A percentile compares a stretch with the other conserved stretches of the same genome.
phyloP scores from a whole-genome alignment of 371 early-diverging fungal genomes.

The Mortierella sp. region DNA sequence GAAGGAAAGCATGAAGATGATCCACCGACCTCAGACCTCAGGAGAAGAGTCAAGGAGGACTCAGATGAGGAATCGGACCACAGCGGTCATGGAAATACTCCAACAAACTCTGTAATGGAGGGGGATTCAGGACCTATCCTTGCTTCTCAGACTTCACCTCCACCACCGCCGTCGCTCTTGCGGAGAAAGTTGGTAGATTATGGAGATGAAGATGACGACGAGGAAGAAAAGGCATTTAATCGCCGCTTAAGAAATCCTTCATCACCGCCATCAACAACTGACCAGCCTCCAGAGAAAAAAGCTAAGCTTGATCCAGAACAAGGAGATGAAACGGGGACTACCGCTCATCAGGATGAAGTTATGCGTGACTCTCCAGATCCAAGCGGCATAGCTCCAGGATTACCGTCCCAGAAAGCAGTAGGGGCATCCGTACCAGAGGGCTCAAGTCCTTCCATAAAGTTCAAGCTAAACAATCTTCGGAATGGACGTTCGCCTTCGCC shows the following conservation, averaged over 20 bases:
- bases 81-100: neutral
- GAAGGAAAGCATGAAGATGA: constrained; percentile 49
- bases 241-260: constrained; percentile 5
- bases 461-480: constrained; percentile 41
- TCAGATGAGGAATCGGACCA: constrained; percentile 30
- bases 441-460: constrained; percentile 38
- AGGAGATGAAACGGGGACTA: neutral
- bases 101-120: constrained; percentile 16
- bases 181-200: constrained; percentile 47
- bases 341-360: constrained; percentile 7
- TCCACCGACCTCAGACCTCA: constrained; percentile 43
- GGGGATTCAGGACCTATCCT: constrained; percentile 23
- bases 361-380: constrained; percentile 17
- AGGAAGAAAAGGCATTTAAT: constrained; percentile 33
- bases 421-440: constrained; percentile 10
- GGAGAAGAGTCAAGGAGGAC: constrained; percentile 39
- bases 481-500: constrained; percentile 54
- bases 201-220: constrained; percentile 43
- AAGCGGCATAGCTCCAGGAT: neutral
- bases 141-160: constrained; percentile 32
- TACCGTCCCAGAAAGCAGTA: neutral
- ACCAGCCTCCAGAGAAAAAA: constrained; percentile 37
- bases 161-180: constrained; percentile 21
- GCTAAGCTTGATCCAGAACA: constrained; percentile 27
- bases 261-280: constrained; percentile 6